Conservation (phyloP, 345 rosid genomes). For the Schrenkiella parvula region DNA sequence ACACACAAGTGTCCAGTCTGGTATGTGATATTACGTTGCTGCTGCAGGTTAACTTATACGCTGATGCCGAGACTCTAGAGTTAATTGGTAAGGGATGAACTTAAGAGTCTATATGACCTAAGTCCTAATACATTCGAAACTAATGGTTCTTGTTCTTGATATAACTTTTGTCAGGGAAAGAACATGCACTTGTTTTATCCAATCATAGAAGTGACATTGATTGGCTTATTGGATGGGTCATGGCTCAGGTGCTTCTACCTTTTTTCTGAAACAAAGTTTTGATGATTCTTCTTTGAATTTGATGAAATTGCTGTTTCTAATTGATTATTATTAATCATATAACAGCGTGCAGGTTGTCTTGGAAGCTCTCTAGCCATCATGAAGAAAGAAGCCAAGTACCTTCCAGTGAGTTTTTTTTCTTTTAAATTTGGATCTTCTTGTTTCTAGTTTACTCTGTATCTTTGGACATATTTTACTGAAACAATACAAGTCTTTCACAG, state of each 20-base stretch:
- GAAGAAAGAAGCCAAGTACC: conserved; percentile 48
- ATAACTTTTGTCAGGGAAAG: conserved; percentile 48
- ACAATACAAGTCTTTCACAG: conserved; percentile 33
- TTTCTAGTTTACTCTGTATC: neutral
- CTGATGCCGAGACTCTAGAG: conserved; percentile 45
- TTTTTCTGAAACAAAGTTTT: neutral
- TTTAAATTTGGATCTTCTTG: neutral
- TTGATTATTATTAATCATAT: conserved; percentile 12
- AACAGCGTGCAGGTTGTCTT: conserved; percentile 62
- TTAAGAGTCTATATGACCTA: neutral
- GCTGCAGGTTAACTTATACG: conserved; percentile 51
- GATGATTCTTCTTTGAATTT: neutral
- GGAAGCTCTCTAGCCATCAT: conserved; percentile 56
- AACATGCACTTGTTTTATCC: conserved; percentile 49
- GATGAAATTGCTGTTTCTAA: conserved; percentile 15
- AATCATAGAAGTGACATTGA: conserved; percentile 64
- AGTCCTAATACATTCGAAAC: neutral
- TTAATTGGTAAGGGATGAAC: conserved; percentile 38
- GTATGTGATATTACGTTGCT: neutral
- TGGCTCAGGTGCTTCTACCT: conserved; percentile 51
- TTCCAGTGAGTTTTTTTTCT: conserved; percentile 48
- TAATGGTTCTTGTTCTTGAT: neutral
- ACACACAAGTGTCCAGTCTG: neutral
- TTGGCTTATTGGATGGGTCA: conserved; percentile 56
- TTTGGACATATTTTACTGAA: neutral